Conservation (phyloP, 2,329 filamentous ascomycete species). For the Metarhizium brunneum region DNA sequence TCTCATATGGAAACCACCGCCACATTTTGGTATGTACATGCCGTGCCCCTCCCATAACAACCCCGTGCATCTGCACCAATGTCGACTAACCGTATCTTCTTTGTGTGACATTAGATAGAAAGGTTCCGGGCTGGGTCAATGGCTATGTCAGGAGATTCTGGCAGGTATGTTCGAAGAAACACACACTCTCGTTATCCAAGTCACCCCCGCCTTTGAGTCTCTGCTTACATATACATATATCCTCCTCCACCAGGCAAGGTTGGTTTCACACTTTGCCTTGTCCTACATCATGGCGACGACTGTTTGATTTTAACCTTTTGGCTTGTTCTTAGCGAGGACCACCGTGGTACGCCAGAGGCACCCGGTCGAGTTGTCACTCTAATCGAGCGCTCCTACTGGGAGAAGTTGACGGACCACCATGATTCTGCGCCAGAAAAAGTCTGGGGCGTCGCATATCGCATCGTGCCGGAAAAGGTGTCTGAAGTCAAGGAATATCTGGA, state of each 20-base stretch:
- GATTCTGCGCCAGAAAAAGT: constrained; percentile 55
- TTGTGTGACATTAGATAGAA: constrained; percentile 51
- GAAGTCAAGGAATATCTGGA: constrained; percentile 87
- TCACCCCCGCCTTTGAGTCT: background rate
- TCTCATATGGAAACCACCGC: constrained; percentile 96
- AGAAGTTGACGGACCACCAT: constrained; percentile 61
- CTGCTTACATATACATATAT: background rate
- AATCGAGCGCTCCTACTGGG: constrained; percentile 78
- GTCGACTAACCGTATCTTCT: background rate
- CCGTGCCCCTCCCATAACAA: background rate
- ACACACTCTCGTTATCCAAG: constrained; percentile 2
- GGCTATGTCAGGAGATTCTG: constrained; percentile 95
- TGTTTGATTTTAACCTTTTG: background rate
- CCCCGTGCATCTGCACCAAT: background rate
- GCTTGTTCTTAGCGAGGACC: constrained; percentile 64
- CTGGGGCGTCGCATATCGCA: constrained; percentile 91
- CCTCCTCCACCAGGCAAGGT: constrained; percentile 5
- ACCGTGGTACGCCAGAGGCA: constrained; percentile 78
- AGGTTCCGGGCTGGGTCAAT: constrained; percentile 81
- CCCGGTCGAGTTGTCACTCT: constrained; percentile 91
- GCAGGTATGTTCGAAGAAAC: constrained; percentile 59
- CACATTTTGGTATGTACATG: constrained; percentile 70
- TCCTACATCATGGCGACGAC: background rate
- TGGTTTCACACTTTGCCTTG: background rate
- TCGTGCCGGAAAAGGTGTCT: constrained; percentile 59